These are phyloP conservation scores for Boletus pseudopeckii DNA, from an alignment of 768 basidiomycete species.

Conservation along the genomic window DNA sequence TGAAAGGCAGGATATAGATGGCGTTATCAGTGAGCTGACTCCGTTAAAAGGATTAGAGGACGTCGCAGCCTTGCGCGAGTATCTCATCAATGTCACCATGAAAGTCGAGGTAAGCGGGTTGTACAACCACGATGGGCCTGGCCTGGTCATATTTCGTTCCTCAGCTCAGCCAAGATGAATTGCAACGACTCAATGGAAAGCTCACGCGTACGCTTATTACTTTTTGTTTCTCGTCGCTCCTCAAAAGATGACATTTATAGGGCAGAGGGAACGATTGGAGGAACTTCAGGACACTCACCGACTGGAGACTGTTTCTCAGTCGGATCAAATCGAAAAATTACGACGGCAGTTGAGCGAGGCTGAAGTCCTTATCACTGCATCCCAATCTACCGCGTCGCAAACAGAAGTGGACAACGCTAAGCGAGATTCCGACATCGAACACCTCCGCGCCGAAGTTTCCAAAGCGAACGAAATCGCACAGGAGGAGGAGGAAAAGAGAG, in stretches of 20 bases:
- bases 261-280: constrained; percentile 79
- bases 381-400: constrained; percentile 45
- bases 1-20: constrained; percentile 67
- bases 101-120: constrained; percentile 64
- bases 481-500: constrained; percentile 97
- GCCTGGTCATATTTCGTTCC: neutral
- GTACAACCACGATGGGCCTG: neutral
- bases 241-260: constrained; percentile 37
- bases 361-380: constrained; percentile 64
- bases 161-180: constrained; percentile 73
- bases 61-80: constrained; percentile 64
- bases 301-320: constrained; percentile 76
- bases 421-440: constrained; percentile 53
- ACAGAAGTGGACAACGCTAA: constrained; percentile 48
- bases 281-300: constrained; percentile 83
- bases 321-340: constrained; percentile 68
- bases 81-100: constrained; percentile 59
- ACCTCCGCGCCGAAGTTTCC: constrained; percentile 61
- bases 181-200: constrained; percentile 68
- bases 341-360: constrained; percentile 65
- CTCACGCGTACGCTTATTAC: constrained; percentile 57
- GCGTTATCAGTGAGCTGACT: constrained; percentile 65
- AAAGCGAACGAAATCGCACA: constrained; percentile 61
- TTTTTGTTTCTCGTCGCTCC: neutral
- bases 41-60: constrained; percentile 68